Evolutionary conservation across 1,284 basidiomycete species (phyloP).

Genomic region (Ustilago bromivora): DNA sequence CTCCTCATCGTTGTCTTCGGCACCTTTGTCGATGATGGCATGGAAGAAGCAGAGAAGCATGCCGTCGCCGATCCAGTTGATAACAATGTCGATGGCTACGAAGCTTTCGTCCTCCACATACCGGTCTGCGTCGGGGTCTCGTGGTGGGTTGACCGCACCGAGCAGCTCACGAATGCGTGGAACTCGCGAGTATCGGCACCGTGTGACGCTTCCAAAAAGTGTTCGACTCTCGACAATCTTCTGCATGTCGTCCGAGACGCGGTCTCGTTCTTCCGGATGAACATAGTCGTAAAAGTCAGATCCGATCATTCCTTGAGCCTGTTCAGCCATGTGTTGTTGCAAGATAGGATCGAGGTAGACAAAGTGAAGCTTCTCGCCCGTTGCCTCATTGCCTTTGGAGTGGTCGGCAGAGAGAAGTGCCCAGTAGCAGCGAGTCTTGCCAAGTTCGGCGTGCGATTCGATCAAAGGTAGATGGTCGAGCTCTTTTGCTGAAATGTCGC

Average conservation of each 20-base stretch:
- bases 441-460: slow-evolving; percentile 29
- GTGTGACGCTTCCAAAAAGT: slow-evolving; percentile 89
- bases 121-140: slow-evolving; percentile 75
- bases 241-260: slow-evolving; percentile 75
- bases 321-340: slow-evolving; percentile 79
- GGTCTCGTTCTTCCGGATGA: slow-evolving; percentile 83
- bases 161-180: slow-evolving; percentile 72
- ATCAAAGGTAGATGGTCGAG: slow-evolving; percentile 16
- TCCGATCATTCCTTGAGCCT: slow-evolving; percentile 79
- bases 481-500: not conserved
- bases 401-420: slow-evolving; percentile 50
- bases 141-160: slow-evolving; percentile 70
- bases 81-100: slow-evolving; percentile 89
- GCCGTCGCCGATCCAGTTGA: slow-evolving; percentile 92
- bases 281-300: slow-evolving; percentile 85
- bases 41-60: slow-evolving; percentile 95
- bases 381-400: slow-evolving; percentile 21
- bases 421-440: slow-evolving; percentile 57
- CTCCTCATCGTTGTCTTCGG: slow-evolving; percentile 83
- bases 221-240: slow-evolving; percentile 83
- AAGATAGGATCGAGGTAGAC: slow-evolving; percentile 91
- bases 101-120: slow-evolving; percentile 82
- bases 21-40: slow-evolving; percentile 77
- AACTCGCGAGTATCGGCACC: slow-evolving; percentile 74
- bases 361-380: slow-evolving; percentile 77